phyloP scores from a whole-genome alignment of 1,284 basidiomycete genomes.

The Cryptococcus amylolentus region DNA sequence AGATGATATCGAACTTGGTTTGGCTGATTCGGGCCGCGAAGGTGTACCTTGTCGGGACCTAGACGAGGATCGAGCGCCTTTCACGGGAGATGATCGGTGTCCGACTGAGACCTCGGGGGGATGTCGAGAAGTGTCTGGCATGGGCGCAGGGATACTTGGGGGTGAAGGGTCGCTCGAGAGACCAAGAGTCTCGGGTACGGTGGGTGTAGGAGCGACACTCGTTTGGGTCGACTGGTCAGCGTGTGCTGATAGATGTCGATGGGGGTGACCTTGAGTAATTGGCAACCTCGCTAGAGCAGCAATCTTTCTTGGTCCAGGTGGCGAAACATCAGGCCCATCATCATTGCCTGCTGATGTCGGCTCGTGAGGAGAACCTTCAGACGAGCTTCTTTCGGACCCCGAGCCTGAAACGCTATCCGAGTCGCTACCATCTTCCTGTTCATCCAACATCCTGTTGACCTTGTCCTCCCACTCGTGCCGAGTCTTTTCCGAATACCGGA shows the following conservation, averaged over 20 bases:
- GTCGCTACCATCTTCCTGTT: constrained; percentile 57
- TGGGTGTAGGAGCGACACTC: constrained; percentile 10
- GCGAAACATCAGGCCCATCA: constrained; percentile 28
- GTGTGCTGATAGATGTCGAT: constrained; percentile 21
- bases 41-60: not conserved
- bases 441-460: constrained; percentile 64
- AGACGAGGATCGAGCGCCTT: not conserved
- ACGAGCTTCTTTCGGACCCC: constrained; percentile 2
- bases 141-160: constrained; percentile 2
- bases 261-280: constrained; percentile 44
- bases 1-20: constrained; percentile 6
- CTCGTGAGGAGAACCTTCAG: constrained; percentile 7
- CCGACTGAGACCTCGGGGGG: not conserved
- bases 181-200: not conserved
- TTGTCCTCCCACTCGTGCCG: constrained; percentile 95
- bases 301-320: constrained; percentile 37
- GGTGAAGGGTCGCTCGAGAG: not conserved
- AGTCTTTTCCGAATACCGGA: constrained; percentile 94
- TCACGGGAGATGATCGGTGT: not conserved
- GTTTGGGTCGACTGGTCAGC: constrained; percentile 16
- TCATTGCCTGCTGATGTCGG: not conserved
- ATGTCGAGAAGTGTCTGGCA: not conserved
- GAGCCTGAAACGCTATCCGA: constrained; percentile 40
- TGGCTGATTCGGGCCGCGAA: not conserved
- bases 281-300: constrained; percentile 43